These are phyloP conservation scores for Paecilomyces variotii DNA, from an alignment of 2,329 filamentous ascomycete genomes.

Conservation along the genomic window DNA sequence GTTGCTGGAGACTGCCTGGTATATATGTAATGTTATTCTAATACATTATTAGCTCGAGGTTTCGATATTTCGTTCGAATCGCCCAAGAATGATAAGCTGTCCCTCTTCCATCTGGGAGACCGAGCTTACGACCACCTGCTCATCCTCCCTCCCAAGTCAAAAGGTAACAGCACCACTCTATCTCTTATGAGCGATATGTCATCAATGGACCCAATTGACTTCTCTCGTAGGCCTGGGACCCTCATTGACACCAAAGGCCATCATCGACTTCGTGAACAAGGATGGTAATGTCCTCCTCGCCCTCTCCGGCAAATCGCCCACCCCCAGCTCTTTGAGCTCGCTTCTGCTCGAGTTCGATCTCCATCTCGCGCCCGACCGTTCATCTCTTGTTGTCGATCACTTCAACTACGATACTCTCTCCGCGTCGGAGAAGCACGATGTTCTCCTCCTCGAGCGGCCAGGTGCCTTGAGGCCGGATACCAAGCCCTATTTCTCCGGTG, in stretches of 20 bases:
- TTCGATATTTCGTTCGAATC: slow-evolving; percentile 75
- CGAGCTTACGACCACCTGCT: slow-evolving; percentile 85
- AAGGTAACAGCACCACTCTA: slow-evolving; percentile 51
- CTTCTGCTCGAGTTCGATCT: slow-evolving; percentile 86
- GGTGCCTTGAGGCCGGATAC: slow-evolving; percentile 57
- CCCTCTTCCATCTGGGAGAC: slow-evolving; percentile 79
- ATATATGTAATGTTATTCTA: neutral
- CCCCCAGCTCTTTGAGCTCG: slow-evolving; percentile 65
- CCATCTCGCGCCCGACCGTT: slow-evolving; percentile 75
- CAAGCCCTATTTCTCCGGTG: slow-evolving; percentile 68
- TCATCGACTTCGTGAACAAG: slow-evolving; percentile 86
- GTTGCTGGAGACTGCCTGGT: neutral
- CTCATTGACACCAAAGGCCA: slow-evolving; percentile 71
- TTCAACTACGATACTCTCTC: slow-evolving; percentile 81
- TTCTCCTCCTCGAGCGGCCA: slow-evolving; percentile 69
- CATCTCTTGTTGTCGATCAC: slow-evolving; percentile 82
- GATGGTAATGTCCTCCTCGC: slow-evolving; percentile 86
- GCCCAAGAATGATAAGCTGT: slow-evolving; percentile 68
- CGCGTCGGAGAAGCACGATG: slow-evolving; percentile 77
- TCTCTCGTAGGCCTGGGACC: slow-evolving; percentile 65
- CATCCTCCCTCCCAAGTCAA: slow-evolving; percentile 80
- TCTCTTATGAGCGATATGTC: neutral
- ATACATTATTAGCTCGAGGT: slow-evolving; percentile 58
- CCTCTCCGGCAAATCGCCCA: slow-evolving; percentile 63
- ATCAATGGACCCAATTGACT: slow-evolving; percentile 16